Evolutionary conservation across 805 yeast species (phyloP).

Genomic region (Ogataea henricii): DNA sequence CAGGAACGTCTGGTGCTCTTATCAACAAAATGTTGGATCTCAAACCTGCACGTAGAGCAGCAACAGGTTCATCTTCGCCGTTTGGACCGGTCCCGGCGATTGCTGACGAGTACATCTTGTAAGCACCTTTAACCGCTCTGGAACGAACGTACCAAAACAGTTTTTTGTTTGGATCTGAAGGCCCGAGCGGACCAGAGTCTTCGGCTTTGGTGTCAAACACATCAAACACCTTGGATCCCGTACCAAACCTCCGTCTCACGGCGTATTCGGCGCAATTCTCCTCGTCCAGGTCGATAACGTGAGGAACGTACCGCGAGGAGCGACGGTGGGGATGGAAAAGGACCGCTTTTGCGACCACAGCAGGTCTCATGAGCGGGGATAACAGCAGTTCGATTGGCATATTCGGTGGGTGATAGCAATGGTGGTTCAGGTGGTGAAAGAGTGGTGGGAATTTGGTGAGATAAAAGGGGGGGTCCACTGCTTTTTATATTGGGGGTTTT

Average conservation of each 20-base stretch:
- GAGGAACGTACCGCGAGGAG: slow-evolving; percentile 58
- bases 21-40: slow-evolving; percentile 59
- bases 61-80: slow-evolving; percentile 58
- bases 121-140: slow-evolving; percentile 68
- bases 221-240: slow-evolving; percentile 58
- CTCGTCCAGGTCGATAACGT: slow-evolving; percentile 46
- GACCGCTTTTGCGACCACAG: slow-evolving; percentile 54
- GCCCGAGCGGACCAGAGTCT: slow-evolving; percentile 40
- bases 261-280: slow-evolving; percentile 42
- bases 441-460: neutral
- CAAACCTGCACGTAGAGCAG: slow-evolving; percentile 59
- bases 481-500: neutral
- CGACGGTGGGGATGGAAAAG: slow-evolving; percentile 58
- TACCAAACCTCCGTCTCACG: slow-evolving; percentile 58
- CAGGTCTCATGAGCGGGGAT: slow-evolving; percentile 61
- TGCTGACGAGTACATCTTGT: slow-evolving; percentile 51
- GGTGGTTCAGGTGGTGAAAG: neutral
- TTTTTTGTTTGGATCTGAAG: slow-evolving; percentile 44
- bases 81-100: slow-evolving; percentile 45
- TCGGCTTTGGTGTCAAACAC: slow-evolving; percentile 51
- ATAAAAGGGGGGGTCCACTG: neutral
- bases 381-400: slow-evolving; percentile 65
- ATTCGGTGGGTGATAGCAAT: slow-evolving; percentile 2
- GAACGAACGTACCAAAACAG: slow-evolving; percentile 59
- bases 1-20: slow-evolving; percentile 50